Evolutionary conservation across 176 grass and related monocot species (phyloP).

Genomic region (Leersia perrieri): DNA sequence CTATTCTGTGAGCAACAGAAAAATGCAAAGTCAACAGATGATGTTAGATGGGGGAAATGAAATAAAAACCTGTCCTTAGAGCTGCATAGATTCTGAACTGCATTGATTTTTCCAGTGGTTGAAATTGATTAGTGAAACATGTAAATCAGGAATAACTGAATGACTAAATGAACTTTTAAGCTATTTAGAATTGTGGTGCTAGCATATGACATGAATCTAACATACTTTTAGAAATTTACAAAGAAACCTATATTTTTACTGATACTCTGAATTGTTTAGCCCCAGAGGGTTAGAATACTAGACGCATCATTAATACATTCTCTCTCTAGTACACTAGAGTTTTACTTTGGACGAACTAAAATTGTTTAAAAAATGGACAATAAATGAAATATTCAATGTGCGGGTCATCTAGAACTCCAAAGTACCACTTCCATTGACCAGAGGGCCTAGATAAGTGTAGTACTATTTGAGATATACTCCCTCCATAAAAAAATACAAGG

Average conservation of each 20-base stretch:
- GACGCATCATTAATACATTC: not conserved
- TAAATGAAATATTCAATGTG: not conserved
- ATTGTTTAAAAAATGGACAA: not conserved
- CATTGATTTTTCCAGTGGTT: slow-evolving; percentile 20
- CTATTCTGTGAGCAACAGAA: slow-evolving; percentile 60
- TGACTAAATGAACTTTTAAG: not conserved
- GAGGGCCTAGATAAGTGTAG: not conserved
- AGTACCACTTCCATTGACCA: not conserved
- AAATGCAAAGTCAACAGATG: slow-evolving; percentile 10
- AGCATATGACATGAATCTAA: not conserved
- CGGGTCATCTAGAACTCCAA: not conserved
- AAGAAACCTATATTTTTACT: not conserved
- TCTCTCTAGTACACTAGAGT: not conserved
- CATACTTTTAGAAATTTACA: not conserved
- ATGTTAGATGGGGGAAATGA: not conserved
- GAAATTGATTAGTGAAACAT: not conserved
- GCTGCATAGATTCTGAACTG: not conserved
- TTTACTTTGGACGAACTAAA: not conserved
- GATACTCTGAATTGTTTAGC: not conserved
- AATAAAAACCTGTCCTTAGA: not conserved
- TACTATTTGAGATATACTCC: slow-evolving; percentile 4
- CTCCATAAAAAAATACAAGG: no score
- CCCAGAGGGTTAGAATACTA: not conserved
- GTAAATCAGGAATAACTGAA: not conserved
- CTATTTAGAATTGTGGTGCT: not conserved